Evolutionary conservation across 2,329 filamentous ascomycete species (phyloP).

Genomic region (Escovopsis sp.): DNA sequence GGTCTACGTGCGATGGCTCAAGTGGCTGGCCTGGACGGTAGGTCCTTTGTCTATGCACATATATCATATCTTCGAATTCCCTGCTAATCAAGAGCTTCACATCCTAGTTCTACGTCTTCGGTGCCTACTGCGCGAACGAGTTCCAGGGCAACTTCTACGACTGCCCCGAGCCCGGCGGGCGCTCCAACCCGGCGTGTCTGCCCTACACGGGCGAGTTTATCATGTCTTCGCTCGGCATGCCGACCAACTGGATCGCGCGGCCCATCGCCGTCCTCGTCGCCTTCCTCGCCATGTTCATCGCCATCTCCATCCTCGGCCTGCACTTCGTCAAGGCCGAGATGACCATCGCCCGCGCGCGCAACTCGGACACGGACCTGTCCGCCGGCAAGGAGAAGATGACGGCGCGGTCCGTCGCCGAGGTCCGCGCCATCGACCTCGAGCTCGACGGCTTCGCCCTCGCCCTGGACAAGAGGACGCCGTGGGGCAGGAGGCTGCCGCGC

Average conservation of each 20-base stretch:
- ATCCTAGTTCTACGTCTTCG: conserved; percentile 51
- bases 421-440: conserved; percentile 48
- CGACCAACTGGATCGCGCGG: conserved; percentile 48
- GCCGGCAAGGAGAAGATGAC: conserved; percentile 57
- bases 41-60: conserved; percentile 9
- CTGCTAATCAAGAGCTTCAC: background rate
- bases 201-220: conserved; percentile 57
- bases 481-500: conserved; percentile 34
- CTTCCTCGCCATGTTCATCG: conserved; percentile 49
- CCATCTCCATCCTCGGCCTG: conserved; percentile 45
- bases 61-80: too few relatives aligned
- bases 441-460: conserved; percentile 49
- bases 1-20: conserved; percentile 65
- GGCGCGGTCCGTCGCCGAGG: conserved; percentile 32
- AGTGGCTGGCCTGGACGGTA: conserved; percentile 48
- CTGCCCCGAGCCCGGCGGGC: conserved; percentile 50
- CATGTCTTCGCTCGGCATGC: conserved; percentile 54
- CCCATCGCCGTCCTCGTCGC: conserved; percentile 49
- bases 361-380: conserved; percentile 44
- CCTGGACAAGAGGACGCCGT: conserved; percentile 44
- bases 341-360: conserved; percentile 49
- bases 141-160: conserved; percentile 59
- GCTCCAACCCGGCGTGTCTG: conserved; percentile 47
- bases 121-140: conserved; percentile 57
- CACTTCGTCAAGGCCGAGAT: conserved; percentile 53